These are phyloP conservation scores for Artemisia annua DNA, from an alignment of 129 eudicot genomes.

Conservation along the genomic window DNA sequence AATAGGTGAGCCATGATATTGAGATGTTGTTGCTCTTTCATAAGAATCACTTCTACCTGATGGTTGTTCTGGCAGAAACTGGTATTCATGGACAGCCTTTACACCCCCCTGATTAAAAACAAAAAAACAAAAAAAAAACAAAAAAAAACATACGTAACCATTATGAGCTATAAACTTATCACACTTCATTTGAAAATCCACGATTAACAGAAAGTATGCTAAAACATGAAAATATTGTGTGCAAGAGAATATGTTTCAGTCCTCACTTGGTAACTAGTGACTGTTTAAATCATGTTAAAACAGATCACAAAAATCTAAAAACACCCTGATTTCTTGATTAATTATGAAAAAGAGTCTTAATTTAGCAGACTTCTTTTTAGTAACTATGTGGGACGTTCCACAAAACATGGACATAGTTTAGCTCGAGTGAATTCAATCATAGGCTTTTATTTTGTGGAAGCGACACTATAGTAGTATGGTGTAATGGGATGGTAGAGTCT, in stretches of 20 bases:
- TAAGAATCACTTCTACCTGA: slow-evolving; percentile 62
- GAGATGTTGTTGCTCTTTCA: slow-evolving; percentile 63
- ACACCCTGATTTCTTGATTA: slow-evolving; percentile 12
- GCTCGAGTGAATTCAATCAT: slow-evolving; percentile 1
- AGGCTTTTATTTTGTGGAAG: not conserved
- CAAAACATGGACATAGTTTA: not conserved
- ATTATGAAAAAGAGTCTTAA: not conserved
- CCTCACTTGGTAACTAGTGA: not conserved
- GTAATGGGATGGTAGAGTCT: slow-evolving; percentile 9
- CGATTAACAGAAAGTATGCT: not conserved
- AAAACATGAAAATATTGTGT: not conserved
- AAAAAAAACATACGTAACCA: not conserved
- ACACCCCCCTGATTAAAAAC: slow-evolving; percentile 62
- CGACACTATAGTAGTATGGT: not conserved
- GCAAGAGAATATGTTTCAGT: not conserved
- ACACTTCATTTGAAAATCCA: too few relatives aligned
- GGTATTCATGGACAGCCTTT: slow-evolving; percentile 68
- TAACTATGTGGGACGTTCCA: not conserved
- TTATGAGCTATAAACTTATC: too few relatives aligned
- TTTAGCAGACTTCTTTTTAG: not conserved
- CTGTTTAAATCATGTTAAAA: not conserved
- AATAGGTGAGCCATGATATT: slow-evolving; percentile 57
- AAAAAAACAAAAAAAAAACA: not conserved
- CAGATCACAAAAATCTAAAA: not conserved
- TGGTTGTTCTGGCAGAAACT: slow-evolving; percentile 94